Evolutionary conservation across 2,329 filamentous ascomycete species (phyloP).

Genomic region (Pyrenophora seminiperda): DNA sequence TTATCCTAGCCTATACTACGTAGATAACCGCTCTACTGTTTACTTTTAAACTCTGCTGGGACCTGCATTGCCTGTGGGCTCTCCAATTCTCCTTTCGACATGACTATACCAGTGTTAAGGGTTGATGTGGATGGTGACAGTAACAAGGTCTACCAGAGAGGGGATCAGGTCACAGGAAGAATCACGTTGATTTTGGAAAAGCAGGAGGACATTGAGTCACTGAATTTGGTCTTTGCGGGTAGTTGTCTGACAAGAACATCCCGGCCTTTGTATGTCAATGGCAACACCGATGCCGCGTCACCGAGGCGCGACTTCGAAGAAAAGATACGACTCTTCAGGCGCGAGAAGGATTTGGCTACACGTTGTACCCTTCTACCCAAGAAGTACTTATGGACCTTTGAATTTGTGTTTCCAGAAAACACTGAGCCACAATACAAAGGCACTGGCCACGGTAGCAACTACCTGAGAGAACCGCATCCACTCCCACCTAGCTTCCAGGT

Average conservation of each 20-base stretch:
- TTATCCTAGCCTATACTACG: slow-evolving; percentile 34
- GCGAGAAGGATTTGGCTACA: slow-evolving; percentile 31
- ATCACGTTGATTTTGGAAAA: slow-evolving; percentile 36
- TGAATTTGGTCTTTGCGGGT: slow-evolving; percentile 41
- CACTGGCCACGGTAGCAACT: slow-evolving; percentile 35
- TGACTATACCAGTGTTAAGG: slow-evolving; percentile 35
- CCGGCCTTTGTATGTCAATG: slow-evolving; percentile 28
- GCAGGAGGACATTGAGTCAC: slow-evolving; percentile 33
- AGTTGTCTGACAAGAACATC: slow-evolving; percentile 42
- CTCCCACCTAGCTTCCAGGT: slow-evolving; percentile 43
- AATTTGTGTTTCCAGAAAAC: slow-evolving; percentile 42
- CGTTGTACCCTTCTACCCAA: slow-evolving; percentile 26
- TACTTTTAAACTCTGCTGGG: slow-evolving; percentile 30
- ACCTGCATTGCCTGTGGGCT: slow-evolving; percentile 37
- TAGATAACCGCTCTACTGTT: slow-evolving; percentile 27
- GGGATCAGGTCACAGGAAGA: slow-evolving; percentile 44
- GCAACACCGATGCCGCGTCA: slow-evolving; percentile 19
- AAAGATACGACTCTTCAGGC: slow-evolving; percentile 37
- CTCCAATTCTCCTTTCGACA: slow-evolving; percentile 16
- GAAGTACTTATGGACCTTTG: slow-evolving; percentile 43
- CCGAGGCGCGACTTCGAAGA: slow-evolving; percentile 35
- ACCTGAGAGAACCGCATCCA: slow-evolving; percentile 37
- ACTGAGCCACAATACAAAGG: slow-evolving; percentile 38
- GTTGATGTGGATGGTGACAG: slow-evolving; percentile 41
- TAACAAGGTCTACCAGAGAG: slow-evolving; percentile 35